Conservation (phyloP, 78 protist genomes). For the Dictyostelium intermedium region DNA sequence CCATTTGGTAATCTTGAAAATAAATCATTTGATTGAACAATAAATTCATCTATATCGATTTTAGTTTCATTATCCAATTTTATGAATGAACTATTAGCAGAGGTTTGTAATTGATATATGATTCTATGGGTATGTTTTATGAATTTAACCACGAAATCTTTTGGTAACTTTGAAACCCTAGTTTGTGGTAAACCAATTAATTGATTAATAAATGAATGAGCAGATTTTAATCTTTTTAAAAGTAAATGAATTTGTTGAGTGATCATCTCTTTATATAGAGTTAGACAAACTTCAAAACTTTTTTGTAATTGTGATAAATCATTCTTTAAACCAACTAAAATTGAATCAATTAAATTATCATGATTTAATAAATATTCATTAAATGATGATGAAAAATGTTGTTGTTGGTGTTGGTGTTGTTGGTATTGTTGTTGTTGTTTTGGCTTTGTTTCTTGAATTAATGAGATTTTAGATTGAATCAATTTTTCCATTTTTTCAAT, state of each 20-base stretch:
- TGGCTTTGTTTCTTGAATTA: conserved; percentile 17
- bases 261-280: neutral
- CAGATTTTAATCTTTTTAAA: neutral
- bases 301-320: conserved; percentile 2
- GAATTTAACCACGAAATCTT: conserved; percentile 13
- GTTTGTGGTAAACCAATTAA: neutral
- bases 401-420: neutral
- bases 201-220: conserved; percentile 11
- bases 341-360: neutral
- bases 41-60: neutral
- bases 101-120: neutral
- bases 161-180: neutral
- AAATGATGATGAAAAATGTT: neutral
- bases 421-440: neutral
- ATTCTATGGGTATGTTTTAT: conserved; percentile 32
- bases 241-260: neutral
- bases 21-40: neutral
- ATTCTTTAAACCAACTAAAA: conserved; percentile 6
- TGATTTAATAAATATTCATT: conserved; percentile 17
- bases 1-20: conserved; percentile 31
- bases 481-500: neutral
- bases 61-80: neutral
- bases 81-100: neutral
- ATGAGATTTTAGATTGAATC: neutral
- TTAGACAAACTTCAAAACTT: neutral